phyloP scores from a whole-genome alignment of 495 filamentous ascomycete genomes.

The Daldinia childiae region DNA sequence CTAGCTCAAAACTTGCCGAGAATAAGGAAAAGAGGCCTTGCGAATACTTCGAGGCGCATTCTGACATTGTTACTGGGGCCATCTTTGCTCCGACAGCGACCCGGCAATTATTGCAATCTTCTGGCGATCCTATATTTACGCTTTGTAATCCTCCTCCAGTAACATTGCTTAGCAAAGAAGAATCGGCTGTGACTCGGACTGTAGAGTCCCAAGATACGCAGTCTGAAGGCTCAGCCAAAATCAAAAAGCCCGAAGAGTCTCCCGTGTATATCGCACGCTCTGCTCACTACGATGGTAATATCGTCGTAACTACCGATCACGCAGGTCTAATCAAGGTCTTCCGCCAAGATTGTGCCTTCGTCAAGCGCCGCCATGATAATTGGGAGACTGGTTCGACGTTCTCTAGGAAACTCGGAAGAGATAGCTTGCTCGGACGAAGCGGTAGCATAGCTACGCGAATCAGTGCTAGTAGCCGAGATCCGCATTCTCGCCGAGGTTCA shows the following conservation, averaged over 20 bases:
- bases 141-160: constrained; percentile 96
- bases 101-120: constrained; percentile 77
- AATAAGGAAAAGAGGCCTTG: constrained; percentile 80
- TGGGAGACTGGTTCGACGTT: constrained; percentile 81
- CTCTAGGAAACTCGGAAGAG: constrained; percentile 70
- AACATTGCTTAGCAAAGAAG: constrained; percentile 78
- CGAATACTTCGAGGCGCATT: constrained; percentile 91
- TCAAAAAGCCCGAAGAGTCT: constrained; percentile 59
- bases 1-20: constrained; percentile 66
- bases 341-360: constrained; percentile 86
- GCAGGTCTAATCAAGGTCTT: constrained; percentile 91
- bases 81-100: constrained; percentile 84
- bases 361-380: constrained; percentile 65
- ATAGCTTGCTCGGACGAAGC: constrained; percentile 67
- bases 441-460: constrained; percentile 66
- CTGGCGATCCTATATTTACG: constrained; percentile 93
- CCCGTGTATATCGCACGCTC: constrained; percentile 76
- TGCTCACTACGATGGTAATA: constrained; percentile 83
- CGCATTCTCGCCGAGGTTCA: constrained; percentile 65
- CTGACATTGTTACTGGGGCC: constrained; percentile 85
- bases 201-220: constrained; percentile 46
- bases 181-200: constrained; percentile 56
- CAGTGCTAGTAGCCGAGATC: constrained; percentile 60
- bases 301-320: constrained; percentile 91
- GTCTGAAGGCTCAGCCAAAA: constrained; percentile 46